phyloP scores from a whole-genome alignment of 2,329 filamentous ascomycete species.

The Phialophora tarda region DNA sequence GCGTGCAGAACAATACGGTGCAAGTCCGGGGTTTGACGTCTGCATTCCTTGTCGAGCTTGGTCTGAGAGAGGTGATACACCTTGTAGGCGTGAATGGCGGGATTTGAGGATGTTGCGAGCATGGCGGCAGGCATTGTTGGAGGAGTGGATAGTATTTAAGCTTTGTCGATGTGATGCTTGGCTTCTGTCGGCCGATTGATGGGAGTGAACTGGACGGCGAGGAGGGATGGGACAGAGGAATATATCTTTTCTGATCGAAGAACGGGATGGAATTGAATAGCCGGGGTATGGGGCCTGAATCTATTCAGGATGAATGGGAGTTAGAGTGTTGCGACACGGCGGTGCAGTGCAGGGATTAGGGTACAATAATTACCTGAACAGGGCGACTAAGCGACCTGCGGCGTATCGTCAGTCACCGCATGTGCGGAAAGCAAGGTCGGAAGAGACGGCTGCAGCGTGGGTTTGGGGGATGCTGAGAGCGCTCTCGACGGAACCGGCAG shows the following conservation, averaged over 20 bases:
- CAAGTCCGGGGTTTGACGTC: slow-evolving; percentile 34
- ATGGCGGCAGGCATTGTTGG: slow-evolving; percentile 5
- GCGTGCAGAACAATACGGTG: slow-evolving; percentile 32
- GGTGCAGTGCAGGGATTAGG: neutral
- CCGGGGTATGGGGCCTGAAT: slow-evolving; percentile 10
- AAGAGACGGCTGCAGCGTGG: neutral
- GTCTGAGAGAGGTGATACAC: slow-evolving; percentile 33
- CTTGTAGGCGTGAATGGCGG: slow-evolving; percentile 35
- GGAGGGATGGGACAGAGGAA: slow-evolving; percentile 13
- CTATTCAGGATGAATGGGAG: slow-evolving; percentile 16
- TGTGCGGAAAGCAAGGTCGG: neutral
- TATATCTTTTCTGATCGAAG: slow-evolving; percentile 14
- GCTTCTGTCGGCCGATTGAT: neutral
- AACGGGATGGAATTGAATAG: neutral
- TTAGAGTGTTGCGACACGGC: neutral
- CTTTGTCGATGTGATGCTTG: neutral
- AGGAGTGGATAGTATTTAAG: neutral
- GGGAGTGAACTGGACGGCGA: neutral
- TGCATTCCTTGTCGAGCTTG: slow-evolving; percentile 34
- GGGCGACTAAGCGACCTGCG: neutral
- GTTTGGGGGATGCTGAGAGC: neutral
- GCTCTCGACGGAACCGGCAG: slow-evolving; percentile 7
- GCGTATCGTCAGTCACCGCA: neutral
- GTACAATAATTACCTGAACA: neutral
- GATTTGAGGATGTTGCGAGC: slow-evolving; percentile 24